These are phyloP conservation scores for Puya raimondii DNA, from an alignment of 176 grass and related monocot species.

Conservation along the genomic window DNA sequence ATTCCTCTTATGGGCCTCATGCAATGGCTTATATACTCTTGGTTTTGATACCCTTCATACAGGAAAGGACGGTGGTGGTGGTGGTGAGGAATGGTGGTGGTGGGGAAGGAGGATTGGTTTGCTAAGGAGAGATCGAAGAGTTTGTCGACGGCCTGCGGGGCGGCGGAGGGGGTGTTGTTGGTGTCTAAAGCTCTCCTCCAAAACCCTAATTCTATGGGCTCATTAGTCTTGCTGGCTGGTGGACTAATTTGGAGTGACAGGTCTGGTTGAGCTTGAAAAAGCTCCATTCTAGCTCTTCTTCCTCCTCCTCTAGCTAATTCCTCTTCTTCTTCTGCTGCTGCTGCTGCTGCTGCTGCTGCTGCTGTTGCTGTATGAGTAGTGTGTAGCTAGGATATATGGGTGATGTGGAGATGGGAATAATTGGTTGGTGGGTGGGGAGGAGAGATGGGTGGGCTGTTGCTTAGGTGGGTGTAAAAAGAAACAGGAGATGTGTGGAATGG, in stretches of 20 bases:
- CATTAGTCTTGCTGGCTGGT: constrained; percentile 24
- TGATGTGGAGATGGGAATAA: constrained; percentile 29
- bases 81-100: background rate
- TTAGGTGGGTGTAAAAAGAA: background rate
- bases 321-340: background rate
- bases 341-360: background rate
- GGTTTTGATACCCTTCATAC: constrained; percentile 23
- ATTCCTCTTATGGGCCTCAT: constrained; percentile 73
- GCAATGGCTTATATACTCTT: constrained; percentile 26
- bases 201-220: constrained; percentile 65
- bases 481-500: background rate
- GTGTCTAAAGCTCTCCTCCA: constrained; percentile 58
- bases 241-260: constrained; percentile 84
- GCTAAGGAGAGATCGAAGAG: constrained; percentile 8
- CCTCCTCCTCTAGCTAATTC: background rate
- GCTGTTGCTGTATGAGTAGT: background rate
- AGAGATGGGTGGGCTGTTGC: background rate
- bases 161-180: constrained; percentile 6
- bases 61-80: constrained; percentile 44
- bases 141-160: constrained; percentile 5
- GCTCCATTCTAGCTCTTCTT: constrained; percentile 39
- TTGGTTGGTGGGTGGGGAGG: constrained; percentile 9
- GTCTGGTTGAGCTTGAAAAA: constrained; percentile 82
- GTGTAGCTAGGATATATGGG: background rate
- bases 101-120: background rate